A percentile compares a stretch with the other conserved stretches of the same genome.
These are phyloP conservation scores for Picocystis salinarum DNA, from an alignment of 139 green algal species.

Conservation along the genomic window DNA sequence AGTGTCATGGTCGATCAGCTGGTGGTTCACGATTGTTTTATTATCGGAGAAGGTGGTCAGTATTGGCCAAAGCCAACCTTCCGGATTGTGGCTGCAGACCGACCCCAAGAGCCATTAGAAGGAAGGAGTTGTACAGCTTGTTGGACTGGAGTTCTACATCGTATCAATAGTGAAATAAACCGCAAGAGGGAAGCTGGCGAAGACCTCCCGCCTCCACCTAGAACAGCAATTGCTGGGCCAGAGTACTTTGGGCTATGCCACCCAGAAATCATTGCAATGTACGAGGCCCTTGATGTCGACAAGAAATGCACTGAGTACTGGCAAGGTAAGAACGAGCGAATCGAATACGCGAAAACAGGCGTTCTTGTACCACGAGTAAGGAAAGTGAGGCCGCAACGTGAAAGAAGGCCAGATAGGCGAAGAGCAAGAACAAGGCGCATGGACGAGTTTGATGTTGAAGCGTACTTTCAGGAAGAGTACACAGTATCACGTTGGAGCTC, in stretches of 20 bases:
- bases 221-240: slow-evolving; percentile 78
- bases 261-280: slow-evolving; percentile 31
- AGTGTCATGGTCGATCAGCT: slow-evolving; percentile 32
- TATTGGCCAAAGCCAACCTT: slow-evolving; percentile 3
- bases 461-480: slow-evolving; percentile 5
- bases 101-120: slow-evolving; percentile 56
- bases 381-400: not conserved
- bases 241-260: slow-evolving; percentile 89
- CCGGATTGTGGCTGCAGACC: slow-evolving; percentile 25
- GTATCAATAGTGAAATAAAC: slow-evolving; percentile 72
- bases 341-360: not conserved
- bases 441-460: slow-evolving; percentile 7
- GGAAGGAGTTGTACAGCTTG: slow-evolving; percentile 70
- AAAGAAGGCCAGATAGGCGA: not conserved
- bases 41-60: slow-evolving; percentile 30
- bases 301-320: slow-evolving; percentile 53
- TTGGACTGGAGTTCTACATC: slow-evolving; percentile 68
- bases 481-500: slow-evolving; percentile 31
- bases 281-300: slow-evolving; percentile 61
- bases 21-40: slow-evolving; percentile 56
- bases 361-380: not conserved
- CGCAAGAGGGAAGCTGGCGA: slow-evolving; percentile 31
- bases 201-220: slow-evolving; percentile 60
- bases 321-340: slow-evolving; percentile 10
- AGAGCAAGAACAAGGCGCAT: not conserved